Evolutionary conservation across 192 early-diverging fungal genomes (phyloP).

Genomic region (Backusella morwellensis): DNA sequence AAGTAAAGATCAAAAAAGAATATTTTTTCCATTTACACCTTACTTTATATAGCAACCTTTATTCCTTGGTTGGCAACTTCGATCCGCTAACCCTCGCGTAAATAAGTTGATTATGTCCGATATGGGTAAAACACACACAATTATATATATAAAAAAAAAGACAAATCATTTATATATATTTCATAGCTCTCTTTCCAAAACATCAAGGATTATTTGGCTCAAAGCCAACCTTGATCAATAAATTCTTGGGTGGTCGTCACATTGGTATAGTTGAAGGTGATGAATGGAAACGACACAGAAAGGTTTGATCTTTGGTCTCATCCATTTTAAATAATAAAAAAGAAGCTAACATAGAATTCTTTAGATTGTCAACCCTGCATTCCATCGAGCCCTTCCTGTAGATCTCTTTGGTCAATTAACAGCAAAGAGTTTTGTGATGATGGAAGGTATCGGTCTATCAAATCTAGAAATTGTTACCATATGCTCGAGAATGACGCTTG

Average conservation of each 20-base stretch:
- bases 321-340: neutral
- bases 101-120: neutral
- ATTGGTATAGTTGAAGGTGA: neutral
- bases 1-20: neutral
- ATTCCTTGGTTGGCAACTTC: neutral
- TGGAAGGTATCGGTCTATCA: neutral
- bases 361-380: slow-evolving; percentile 21
- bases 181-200: neutral
- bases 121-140: neutral
- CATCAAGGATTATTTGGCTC: neutral
- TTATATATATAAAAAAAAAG: neutral
- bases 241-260: neutral
- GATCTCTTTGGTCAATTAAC: slow-evolving; percentile 8
- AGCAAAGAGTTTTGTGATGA: neutral
- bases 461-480: neutral
- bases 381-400: slow-evolving; percentile 11
- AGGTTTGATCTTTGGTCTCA: neutral
- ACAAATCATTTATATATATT: neutral
- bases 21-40: neutral
- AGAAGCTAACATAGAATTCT: neutral
- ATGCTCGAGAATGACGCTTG: slow-evolving; percentile 43
- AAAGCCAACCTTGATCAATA: neutral
- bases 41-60: neutral
- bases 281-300: slow-evolving; percentile 24
- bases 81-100: neutral